Evolutionary conservation across 108 stramenopile genomes (phyloP).

Genomic region (Pseudonitzschia delicatissima): DNA sequence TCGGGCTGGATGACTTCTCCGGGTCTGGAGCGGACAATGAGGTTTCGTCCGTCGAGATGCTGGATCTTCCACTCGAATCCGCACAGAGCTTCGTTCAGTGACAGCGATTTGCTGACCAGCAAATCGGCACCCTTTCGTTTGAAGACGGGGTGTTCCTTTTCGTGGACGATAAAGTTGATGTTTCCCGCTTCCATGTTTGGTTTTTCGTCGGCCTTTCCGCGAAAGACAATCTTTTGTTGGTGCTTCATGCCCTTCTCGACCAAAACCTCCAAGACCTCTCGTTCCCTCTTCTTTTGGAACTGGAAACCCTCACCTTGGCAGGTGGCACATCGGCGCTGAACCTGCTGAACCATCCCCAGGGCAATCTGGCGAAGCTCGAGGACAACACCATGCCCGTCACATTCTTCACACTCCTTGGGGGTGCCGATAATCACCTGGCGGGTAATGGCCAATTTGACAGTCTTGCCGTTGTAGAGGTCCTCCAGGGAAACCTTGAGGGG

Average conservation of each 20-base stretch:
- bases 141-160: slow-evolving; percentile 92
- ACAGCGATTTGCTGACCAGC: slow-evolving; percentile 77
- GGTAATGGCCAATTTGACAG: slow-evolving; percentile 87
- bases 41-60: slow-evolving; percentile 91
- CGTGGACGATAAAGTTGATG: slow-evolving; percentile 94
- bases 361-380: slow-evolving; percentile 87
- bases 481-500: slow-evolving; percentile 90
- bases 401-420: slow-evolving; percentile 57
- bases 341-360: slow-evolving; percentile 90
- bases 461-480: slow-evolving; percentile 96
- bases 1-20: slow-evolving; percentile 89
- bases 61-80: slow-evolving; percentile 90
- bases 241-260: slow-evolving; percentile 95
- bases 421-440: slow-evolving; percentile 88
- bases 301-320: slow-evolving; percentile 79
- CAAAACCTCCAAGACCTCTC: slow-evolving; percentile 85
- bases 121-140: slow-evolving; percentile 94
- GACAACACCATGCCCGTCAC: slow-evolving; percentile 86
- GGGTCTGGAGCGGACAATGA: slow-evolving; percentile 81
- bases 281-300: slow-evolving; percentile 69
- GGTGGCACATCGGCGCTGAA: slow-evolving; percentile 72
- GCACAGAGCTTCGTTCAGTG: slow-evolving; percentile 87
- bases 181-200: slow-evolving; percentile 92
- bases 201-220: slow-evolving; percentile 91
- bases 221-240: slow-evolving; percentile 90